Conservation (phyloP, 306 rosid genomes). For the Psophocarpus tetragonolobus region DNA sequence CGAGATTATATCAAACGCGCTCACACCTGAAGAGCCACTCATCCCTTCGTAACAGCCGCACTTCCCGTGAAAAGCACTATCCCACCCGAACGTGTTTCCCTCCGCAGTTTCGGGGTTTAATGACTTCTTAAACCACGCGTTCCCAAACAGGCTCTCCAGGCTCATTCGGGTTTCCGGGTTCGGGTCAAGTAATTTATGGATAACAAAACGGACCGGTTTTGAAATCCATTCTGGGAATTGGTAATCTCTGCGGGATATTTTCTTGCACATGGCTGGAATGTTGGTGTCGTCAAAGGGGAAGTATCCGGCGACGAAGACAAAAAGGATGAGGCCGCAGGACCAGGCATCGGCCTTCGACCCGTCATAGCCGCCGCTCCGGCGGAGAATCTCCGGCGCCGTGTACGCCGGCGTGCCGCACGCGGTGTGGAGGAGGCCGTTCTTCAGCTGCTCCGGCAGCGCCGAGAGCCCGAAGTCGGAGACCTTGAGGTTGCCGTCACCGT, state of each 20-base stretch:
- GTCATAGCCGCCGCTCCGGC: conserved; percentile 63
- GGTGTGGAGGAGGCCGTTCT: conserved; percentile 73
- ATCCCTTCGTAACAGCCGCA: not conserved
- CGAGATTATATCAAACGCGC: conserved; percentile 81
- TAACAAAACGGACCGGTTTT: conserved; percentile 52
- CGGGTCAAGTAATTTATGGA: conserved; percentile 65
- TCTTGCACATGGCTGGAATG: conserved; percentile 60
- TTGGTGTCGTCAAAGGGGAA: conserved; percentile 70
- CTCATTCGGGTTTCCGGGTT: conserved; percentile 61
- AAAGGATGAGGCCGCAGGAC: conserved; percentile 85
- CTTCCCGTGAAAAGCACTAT: not conserved
- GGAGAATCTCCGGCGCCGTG: conserved; percentile 76
- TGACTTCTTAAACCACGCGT: conserved; percentile 63
- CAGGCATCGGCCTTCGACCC: conserved; percentile 84
- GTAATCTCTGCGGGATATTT: conserved; percentile 54
- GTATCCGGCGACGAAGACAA: conserved; percentile 58
- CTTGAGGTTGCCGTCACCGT: conserved; percentile 58
- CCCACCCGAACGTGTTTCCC: conserved; percentile 26
- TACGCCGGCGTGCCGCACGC: conserved; percentile 92
- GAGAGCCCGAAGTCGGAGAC: conserved; percentile 91
- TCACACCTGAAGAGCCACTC: conserved; percentile 33
- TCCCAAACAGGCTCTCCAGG: conserved; percentile 45
- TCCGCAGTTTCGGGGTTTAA: conserved; percentile 32
- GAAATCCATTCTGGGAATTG: conserved; percentile 54
- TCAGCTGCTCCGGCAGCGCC: conserved; percentile 71